These are phyloP conservation scores for Coemansia pectinata DNA, from an alignment of 192 early-diverging fungal genomes.

Conservation along the genomic window DNA sequence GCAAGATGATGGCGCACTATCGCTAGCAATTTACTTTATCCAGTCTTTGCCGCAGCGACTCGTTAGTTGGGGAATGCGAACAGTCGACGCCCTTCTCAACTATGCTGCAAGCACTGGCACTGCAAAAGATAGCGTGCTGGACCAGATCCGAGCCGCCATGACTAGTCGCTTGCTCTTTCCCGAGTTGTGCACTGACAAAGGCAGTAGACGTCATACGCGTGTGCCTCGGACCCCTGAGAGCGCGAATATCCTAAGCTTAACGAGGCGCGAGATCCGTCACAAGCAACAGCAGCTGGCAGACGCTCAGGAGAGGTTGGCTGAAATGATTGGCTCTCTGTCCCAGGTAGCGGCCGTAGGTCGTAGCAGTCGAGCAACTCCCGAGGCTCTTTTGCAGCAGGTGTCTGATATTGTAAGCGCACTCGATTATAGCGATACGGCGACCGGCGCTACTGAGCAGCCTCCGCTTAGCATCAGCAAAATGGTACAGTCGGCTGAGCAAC, in stretches of 20 bases:
- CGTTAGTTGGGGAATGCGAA: slow-evolving; percentile 12
- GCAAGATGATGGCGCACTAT: slow-evolving; percentile 46
- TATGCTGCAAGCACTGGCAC: background rate
- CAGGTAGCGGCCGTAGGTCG: background rate
- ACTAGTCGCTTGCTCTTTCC: slow-evolving; percentile 15
- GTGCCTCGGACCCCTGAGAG: slow-evolving; percentile 21
- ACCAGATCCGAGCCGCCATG: background rate
- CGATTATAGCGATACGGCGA: background rate
- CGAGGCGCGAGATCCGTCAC: slow-evolving; percentile 61
- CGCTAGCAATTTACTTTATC: slow-evolving; percentile 32
- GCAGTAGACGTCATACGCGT: slow-evolving; percentile 13
- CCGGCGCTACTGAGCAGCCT: background rate
- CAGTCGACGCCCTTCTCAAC: background rate
- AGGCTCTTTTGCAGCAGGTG: slow-evolving; percentile 19
- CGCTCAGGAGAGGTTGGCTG: slow-evolving; percentile 61
- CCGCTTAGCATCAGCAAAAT: background rate
- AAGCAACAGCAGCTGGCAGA: slow-evolving; percentile 54
- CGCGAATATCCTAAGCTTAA: slow-evolving; percentile 51
- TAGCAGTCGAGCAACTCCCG: background rate
- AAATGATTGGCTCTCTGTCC: slow-evolving; percentile 63
- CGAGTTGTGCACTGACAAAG: slow-evolving; percentile 5
- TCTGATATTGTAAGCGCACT: background rate
- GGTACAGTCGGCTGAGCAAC: background rate
- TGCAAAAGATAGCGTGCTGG: background rate
- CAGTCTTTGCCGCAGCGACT: slow-evolving; percentile 40